phyloP scores from a whole-genome alignment of 352 stramenopile species.

The Globisporangium nunn region DNA sequence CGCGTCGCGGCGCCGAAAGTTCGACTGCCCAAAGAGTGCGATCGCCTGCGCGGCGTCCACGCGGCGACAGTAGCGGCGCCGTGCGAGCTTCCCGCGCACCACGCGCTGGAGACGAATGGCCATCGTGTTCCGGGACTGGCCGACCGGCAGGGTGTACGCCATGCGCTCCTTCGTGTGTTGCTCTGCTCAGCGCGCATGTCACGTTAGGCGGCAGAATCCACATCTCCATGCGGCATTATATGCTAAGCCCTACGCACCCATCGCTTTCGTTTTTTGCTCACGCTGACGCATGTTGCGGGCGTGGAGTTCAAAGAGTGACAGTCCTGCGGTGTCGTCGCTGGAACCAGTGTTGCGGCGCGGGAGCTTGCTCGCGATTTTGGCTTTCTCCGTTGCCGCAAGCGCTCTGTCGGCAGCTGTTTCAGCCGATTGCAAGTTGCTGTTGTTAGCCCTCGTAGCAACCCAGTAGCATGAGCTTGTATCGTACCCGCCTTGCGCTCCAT shows the following conservation, averaged over 20 bases:
- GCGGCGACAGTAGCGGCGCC: constrained; percentile 20
- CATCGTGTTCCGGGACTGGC: constrained; percentile 33
- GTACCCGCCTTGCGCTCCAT: constrained; percentile 58
- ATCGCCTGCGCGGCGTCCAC: constrained; percentile 20
- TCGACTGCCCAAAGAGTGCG: constrained; percentile 25
- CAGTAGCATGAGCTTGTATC: background rate
- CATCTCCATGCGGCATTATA: too few relatives aligned
- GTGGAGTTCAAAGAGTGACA: constrained; percentile 14
- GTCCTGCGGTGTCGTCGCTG: constrained; percentile 5
- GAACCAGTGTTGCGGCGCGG: constrained; percentile 1
- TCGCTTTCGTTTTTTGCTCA: constrained; percentile 11
- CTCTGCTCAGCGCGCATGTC: background rate
- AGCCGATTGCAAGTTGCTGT: background rate
- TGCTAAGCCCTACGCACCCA: constrained; percentile 1
- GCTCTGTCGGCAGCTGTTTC: constrained; percentile 3
- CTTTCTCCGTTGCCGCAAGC: constrained; percentile 1
- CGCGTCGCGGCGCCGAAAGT: constrained; percentile 26
- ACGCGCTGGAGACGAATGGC: constrained; percentile 33
- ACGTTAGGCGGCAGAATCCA: background rate
- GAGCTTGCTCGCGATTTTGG: background rate
- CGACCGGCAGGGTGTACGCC: constrained; percentile 6
- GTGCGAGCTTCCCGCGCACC: constrained; percentile 31
- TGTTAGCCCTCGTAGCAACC: constrained; percentile 5
- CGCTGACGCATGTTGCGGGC: constrained; percentile 12
- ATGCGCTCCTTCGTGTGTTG: constrained; percentile 15